Evolutionary conservation across 441 rosid species (phyloP).

Genomic region (Isatis lusitanica): DNA sequence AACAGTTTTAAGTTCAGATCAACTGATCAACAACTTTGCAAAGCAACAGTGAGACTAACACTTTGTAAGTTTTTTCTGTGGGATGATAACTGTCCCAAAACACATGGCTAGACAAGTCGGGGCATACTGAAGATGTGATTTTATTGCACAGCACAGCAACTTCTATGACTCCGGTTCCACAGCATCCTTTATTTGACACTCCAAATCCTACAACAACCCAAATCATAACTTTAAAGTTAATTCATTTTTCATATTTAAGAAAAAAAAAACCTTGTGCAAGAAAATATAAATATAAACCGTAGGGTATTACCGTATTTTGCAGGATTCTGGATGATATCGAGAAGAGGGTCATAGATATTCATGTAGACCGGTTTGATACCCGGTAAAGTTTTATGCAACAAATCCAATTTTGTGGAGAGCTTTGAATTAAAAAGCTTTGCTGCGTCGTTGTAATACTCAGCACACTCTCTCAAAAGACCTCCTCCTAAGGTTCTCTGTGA

Average conservation of each 20-base stretch:
- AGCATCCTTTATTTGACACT: constrained; percentile 54
- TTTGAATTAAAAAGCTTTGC: constrained; percentile 63
- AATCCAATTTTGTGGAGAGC: constrained; percentile 41
- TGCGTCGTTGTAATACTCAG: constrained; percentile 46
- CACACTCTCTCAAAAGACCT: constrained; percentile 52
- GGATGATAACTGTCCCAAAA: constrained; percentile 87
- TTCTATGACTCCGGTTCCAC: constrained; percentile 67
- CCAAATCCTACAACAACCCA: constrained; percentile 50
- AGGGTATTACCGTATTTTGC: constrained; percentile 45
- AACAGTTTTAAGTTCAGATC: constrained; percentile 11
- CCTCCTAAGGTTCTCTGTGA: constrained; percentile 67
- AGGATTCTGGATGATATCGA: constrained; percentile 50
- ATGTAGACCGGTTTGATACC: constrained; percentile 45
- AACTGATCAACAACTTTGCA: constrained; percentile 34
- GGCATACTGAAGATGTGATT: constrained; percentile 41
- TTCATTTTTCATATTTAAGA: neutral
- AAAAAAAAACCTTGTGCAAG: neutral
- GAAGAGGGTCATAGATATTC: constrained; percentile 56
- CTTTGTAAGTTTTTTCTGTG: constrained; percentile 54
- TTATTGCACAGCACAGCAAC: constrained; percentile 54
- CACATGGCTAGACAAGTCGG: constrained; percentile 41
- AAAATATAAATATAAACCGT: neutral
- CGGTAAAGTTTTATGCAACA: constrained; percentile 37
- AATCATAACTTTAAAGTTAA: neutral
- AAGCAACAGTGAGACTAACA: constrained; percentile 21